Percentiles rank a stretch among this genome's conserved stretches.
phyloP scores from a whole-genome alignment of 2,329 filamentous ascomycete species.

The Endoconidiophora laricicola region DNA sequence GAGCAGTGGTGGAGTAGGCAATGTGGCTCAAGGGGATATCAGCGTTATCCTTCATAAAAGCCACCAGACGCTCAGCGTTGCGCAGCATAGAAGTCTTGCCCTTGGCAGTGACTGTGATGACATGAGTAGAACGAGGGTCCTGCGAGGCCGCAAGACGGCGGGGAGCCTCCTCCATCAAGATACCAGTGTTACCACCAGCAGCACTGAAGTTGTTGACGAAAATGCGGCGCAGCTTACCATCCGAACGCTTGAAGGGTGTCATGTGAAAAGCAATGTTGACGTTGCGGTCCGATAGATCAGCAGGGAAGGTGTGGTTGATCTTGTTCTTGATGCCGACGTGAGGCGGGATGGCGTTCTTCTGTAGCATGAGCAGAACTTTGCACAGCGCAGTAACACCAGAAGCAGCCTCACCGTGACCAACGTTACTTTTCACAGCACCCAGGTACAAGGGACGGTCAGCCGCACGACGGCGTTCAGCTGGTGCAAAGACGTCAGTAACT shows the following conservation, averaged over 20 bases:
- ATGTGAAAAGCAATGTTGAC: slow-evolving; percentile 40
- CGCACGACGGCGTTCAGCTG: slow-evolving; percentile 28
- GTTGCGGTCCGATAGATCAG: slow-evolving; percentile 38
- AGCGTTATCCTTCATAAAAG: slow-evolving; percentile 34
- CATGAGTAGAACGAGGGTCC: slow-evolving; percentile 39
- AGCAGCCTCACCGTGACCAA: slow-evolving; percentile 46
- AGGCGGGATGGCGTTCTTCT: slow-evolving; percentile 45
- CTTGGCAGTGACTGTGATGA: slow-evolving; percentile 43
- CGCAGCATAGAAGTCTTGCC: slow-evolving; percentile 37
- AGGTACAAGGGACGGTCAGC: slow-evolving; percentile 39
- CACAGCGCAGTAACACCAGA: slow-evolving; percentile 45
- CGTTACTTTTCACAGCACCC: slow-evolving; percentile 46
- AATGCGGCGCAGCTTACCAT: slow-evolving; percentile 30
- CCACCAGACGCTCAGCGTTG: slow-evolving; percentile 39
- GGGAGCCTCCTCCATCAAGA: slow-evolving; percentile 47
- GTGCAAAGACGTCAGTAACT: slow-evolving; percentile 41
- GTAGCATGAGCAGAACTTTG: slow-evolving; percentile 49
- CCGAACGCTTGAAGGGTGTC: slow-evolving; percentile 31
- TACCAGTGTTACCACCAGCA: slow-evolving; percentile 53
- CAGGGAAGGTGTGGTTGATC: slow-evolving; percentile 43
- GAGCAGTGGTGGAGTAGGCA: slow-evolving; percentile 52
- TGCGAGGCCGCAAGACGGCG: slow-evolving; percentile 26
- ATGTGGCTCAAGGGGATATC: slow-evolving; percentile 39
- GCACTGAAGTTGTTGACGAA: slow-evolving; percentile 56
- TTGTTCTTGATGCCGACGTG: slow-evolving; percentile 50